A percentile compares a stretch with the other conserved stretches of the same genome.
Conservation (phyloP, 257 asterid species). For the Solanum tarapatanum region DNA sequence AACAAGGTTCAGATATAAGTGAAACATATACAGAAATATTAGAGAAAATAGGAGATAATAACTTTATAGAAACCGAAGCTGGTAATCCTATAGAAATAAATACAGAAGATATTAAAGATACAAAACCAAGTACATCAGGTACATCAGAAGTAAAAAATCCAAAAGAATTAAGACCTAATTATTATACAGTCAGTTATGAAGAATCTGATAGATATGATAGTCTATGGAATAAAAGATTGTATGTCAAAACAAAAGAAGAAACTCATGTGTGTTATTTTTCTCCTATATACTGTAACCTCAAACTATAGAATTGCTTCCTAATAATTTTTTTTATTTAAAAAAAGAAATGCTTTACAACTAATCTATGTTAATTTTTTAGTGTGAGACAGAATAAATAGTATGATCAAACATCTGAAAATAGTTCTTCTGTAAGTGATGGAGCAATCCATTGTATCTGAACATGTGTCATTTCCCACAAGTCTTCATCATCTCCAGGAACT, state of each 20-base stretch:
- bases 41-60: no score
- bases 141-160: no score
- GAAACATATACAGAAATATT: no score
- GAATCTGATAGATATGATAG: no score
- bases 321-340: neutral
- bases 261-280: neutral
- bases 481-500: constrained; percentile 48
- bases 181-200: no score
- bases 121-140: no score
- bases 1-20: no score
- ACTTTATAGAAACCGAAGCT: no score
- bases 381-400: neutral
- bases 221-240: no score
- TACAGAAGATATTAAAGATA: no score
- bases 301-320: neutral
- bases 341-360: neutral
- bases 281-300: neutral
- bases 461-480: constrained; percentile 71
- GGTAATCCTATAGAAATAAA: no score
- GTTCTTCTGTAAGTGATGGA: constrained; percentile 68
- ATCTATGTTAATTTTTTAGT: neutral
- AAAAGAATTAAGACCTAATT: no score
- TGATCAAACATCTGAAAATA: constrained; percentile 46
- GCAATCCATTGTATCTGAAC: constrained; percentile 90
- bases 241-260: neutral